Conservation (phyloP, 73 alveolate species). For the Paramecium sexaurelia region DNA sequence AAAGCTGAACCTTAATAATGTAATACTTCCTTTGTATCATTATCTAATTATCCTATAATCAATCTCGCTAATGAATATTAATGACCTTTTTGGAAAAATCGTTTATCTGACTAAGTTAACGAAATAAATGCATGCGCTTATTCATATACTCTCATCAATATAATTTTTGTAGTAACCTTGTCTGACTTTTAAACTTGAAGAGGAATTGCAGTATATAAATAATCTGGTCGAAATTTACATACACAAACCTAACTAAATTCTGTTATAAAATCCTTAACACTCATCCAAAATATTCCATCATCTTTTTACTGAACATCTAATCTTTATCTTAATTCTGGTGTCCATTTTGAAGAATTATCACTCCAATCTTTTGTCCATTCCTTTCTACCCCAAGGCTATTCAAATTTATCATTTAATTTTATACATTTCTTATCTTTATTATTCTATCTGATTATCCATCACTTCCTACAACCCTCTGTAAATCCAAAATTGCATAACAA, state of each 20-base stretch:
- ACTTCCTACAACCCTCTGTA: conserved; percentile 63
- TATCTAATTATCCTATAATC: conserved; percentile 58
- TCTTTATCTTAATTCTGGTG: conserved; percentile 81
- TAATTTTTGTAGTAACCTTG: conserved; percentile 66
- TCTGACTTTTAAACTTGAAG: conserved; percentile 70
- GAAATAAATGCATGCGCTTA: conserved; percentile 73
- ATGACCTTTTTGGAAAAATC: conserved; percentile 77
- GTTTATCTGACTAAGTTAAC: conserved; percentile 73
- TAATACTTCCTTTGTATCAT: conserved; percentile 65
- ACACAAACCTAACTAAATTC: conserved; percentile 89
- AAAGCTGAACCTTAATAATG: conserved; percentile 83
- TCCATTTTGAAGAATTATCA: conserved; percentile 87
- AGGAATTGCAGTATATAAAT: conserved; percentile 71
- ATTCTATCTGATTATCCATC: conserved; percentile 60
- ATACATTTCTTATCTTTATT: conserved; percentile 50
- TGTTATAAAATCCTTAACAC: conserved; percentile 81
- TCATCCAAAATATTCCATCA: conserved; percentile 92
- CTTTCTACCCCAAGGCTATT: conserved; percentile 67
- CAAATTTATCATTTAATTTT: background rate
- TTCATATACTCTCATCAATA: conserved; percentile 66
- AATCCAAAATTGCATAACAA: conserved; percentile 78
- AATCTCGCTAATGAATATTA: conserved; percentile 77
- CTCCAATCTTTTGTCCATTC: conserved; percentile 86
- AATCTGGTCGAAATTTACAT: conserved; percentile 84
- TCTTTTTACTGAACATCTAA: conserved; percentile 79